Percentiles rank a stretch among this genome's conserved stretches.
phyloP scores from a whole-genome alignment of 352 stramenopile genomes.

The Globisporangium emineosum region DNA sequence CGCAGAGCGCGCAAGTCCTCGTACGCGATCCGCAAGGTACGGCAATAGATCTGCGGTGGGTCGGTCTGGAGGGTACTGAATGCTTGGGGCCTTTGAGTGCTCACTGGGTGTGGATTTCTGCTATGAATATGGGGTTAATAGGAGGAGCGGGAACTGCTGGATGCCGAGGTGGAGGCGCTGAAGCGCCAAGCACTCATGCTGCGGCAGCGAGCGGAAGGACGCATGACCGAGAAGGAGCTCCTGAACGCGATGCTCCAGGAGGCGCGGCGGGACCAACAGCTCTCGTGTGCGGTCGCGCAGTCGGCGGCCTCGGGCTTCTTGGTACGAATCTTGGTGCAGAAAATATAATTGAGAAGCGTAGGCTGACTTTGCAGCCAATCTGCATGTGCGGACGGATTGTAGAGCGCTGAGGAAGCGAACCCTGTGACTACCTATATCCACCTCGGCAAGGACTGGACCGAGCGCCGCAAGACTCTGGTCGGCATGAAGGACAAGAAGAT shows the following conservation, averaged over 20 bases:
- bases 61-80: too few relatives aligned
- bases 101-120: too few relatives aligned
- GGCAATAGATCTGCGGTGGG: too few relatives aligned
- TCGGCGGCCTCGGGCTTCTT: conserved; percentile 36
- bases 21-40: too few relatives aligned
- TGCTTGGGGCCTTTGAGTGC: too few relatives aligned
- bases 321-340: too few relatives aligned
- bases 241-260: conserved; percentile 26
- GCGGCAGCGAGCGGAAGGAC: conserved; percentile 12
- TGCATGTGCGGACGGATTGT: too few relatives aligned
- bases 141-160: too few relatives aligned
- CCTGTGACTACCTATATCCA: conserved; percentile 43
- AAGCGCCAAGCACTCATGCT: conserved; percentile 34
- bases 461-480: conserved; percentile 25
- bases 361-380: too few relatives aligned
- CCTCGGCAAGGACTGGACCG: conserved; percentile 26
- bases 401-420: conserved; percentile 14
- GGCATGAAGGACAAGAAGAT: conserved; percentile 39
- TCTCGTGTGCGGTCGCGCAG: conserved; percentile 30
- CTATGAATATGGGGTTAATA: too few relatives aligned
- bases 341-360: too few relatives aligned
- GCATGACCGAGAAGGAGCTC: conserved; percentile 22
- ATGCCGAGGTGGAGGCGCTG: conserved; percentile 33
- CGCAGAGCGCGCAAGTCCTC: too few relatives aligned
- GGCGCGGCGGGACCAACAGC: conserved; percentile 29